Percentiles rank a stretch among this genome's conserved stretches.
phyloP scores from a whole-genome alignment of 345 rosid species.

The Lepidium africanum region DNA sequence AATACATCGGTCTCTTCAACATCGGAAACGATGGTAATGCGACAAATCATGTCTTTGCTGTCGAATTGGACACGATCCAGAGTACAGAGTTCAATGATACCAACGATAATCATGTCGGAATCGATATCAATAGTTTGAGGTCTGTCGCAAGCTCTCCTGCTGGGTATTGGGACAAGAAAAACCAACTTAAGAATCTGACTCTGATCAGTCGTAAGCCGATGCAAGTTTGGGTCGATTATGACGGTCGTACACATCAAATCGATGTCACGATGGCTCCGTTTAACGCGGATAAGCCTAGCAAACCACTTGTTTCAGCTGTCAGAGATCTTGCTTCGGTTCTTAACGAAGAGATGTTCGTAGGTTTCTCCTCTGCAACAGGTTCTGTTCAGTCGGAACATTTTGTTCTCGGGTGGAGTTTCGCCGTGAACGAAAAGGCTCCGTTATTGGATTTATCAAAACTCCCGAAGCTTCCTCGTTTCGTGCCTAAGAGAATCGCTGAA shows the following conservation, averaged over 20 bases:
- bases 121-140: conserved; percentile 56
- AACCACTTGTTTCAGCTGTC: conserved; percentile 35
- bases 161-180: conserved; percentile 35
- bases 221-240: conserved; percentile 83
- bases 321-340: conserved; percentile 40
- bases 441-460: conserved; percentile 40
- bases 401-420: conserved; percentile 69
- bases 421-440: conserved; percentile 35
- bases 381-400: conserved; percentile 35
- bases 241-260: conserved; percentile 33
- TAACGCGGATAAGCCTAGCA: conserved; percentile 30
- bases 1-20: conserved; percentile 70
- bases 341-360: conserved; percentile 41
- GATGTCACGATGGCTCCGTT: conserved; percentile 58
- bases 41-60: conserved; percentile 56
- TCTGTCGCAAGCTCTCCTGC: conserved; percentile 45
- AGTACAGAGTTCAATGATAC: conserved; percentile 70
- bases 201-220: conserved; percentile 54
- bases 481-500: conserved; percentile 26
- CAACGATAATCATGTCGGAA: conserved; percentile 77
- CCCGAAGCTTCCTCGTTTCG: conserved; percentile 49
- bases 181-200: conserved; percentile 32
- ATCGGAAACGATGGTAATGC: conserved; percentile 45
- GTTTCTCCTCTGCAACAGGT: conserved; percentile 65
- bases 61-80: conserved; percentile 72